Percentiles rank a stretch among this genome's conserved stretches.
Conservation (phyloP, 768 basidiomycete species). For the Galerina sulciceps region DNA sequence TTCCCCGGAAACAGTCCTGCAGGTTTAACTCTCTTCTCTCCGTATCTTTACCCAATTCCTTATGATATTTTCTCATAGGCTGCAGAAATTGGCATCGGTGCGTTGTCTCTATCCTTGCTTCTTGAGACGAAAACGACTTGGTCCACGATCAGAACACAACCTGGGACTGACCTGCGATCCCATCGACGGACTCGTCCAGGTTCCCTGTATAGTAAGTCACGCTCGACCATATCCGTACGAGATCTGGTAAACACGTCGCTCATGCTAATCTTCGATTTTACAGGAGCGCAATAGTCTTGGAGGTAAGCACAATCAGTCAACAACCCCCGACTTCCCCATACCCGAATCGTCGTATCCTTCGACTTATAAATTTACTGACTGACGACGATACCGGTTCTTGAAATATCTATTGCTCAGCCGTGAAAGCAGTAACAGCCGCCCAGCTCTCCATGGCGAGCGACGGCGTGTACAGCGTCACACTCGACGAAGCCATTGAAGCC, state of each 20-base stretch:
- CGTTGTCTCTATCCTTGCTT: slow-evolving; percentile 9
- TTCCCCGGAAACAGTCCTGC: slow-evolving; percentile 80
- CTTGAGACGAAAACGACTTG: slow-evolving; percentile 4
- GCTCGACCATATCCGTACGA: no score
- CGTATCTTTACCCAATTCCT: not conserved
- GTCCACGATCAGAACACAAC: slow-evolving; percentile 65
- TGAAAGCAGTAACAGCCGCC: slow-evolving; percentile 92
- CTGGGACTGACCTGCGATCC: slow-evolving; percentile 93
- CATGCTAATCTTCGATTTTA: no score
- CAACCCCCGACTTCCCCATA: no score
- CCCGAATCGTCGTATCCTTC: not conserved
- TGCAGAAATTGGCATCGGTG: slow-evolving; percentile 91
- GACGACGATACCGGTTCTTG: not conserved
- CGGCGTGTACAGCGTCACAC: slow-evolving; percentile 82
- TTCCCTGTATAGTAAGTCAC: slow-evolving; percentile 86
- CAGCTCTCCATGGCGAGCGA: slow-evolving; percentile 93
- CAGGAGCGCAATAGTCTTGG: slow-evolving; percentile 87
- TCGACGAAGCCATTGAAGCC: slow-evolving; percentile 96
- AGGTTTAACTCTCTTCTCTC: slow-evolving; percentile 43
- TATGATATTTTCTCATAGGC: slow-evolving; percentile 44
- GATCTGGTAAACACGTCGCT: no score
- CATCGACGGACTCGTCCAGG: slow-evolving; percentile 90
- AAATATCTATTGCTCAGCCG: slow-evolving; percentile 52
- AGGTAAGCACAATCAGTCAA: slow-evolving; percentile 44
- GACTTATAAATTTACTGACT: not conserved